Evolutionary conservation across 345 rosid species (phyloP).

Genomic region (Citrus inodora): DNA sequence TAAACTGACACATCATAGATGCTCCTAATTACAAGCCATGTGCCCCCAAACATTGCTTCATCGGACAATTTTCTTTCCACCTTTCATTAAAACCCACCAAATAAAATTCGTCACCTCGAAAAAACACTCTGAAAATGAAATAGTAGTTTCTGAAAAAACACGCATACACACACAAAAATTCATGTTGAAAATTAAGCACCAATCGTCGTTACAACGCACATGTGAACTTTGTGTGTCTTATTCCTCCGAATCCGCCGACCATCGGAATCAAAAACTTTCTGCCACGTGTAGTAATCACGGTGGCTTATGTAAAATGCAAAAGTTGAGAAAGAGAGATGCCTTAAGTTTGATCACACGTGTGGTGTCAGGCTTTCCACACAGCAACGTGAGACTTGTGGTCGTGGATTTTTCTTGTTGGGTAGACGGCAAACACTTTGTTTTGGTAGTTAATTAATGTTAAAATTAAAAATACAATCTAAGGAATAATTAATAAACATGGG

Average conservation of each 20-base stretch:
- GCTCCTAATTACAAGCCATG: slow-evolving; percentile 15
- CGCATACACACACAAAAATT: too few relatives aligned
- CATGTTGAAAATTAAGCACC: background rate
- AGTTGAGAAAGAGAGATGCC: background rate
- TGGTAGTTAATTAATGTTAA: background rate
- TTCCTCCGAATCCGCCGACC: slow-evolving; percentile 10
- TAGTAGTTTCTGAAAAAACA: too few relatives aligned
- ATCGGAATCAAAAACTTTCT: background rate
- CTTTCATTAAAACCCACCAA: background rate
- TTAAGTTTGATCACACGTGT: slow-evolving; percentile 7
- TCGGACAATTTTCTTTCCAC: background rate
- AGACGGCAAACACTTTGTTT: slow-evolving; percentile 14
- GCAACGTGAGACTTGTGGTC: slow-evolving; percentile 11
- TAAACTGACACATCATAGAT: slow-evolving; percentile 1
- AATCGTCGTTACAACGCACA: background rate
- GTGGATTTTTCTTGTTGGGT: slow-evolving; percentile 27
- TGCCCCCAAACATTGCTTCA: slow-evolving; percentile 10
- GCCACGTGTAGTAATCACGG: background rate
- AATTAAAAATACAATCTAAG: background rate
- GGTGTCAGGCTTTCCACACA: slow-evolving; percentile 8
- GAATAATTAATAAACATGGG: background rate
- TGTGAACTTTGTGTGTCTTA: background rate
- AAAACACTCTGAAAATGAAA: background rate
- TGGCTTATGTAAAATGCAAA: background rate
- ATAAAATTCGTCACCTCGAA: background rate